Evolutionary conservation across 306 rosid genomes (phyloP).

Genomic region (Vicia faba): DNA sequence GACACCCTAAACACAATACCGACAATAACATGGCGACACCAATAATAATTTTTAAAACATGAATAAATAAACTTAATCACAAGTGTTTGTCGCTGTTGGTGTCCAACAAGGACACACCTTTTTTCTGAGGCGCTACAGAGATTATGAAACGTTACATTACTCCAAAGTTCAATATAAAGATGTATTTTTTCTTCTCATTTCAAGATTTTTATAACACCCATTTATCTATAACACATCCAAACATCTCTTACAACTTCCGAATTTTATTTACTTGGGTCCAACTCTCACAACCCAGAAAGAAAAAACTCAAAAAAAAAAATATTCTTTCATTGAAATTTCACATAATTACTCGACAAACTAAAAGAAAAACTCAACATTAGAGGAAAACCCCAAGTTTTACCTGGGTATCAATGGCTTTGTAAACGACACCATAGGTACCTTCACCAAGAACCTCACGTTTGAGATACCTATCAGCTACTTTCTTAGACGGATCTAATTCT

Average conservation of each 20-base stretch:
- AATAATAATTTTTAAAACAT: too few species aligned
- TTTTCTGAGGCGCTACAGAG: too few species aligned
- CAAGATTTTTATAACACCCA: conserved; percentile 4
- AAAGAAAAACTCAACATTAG: neutral
- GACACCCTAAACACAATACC: too few species aligned
- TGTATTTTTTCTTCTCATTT: conserved; percentile 1
- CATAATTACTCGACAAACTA: neutral
- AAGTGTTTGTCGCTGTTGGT: too few species aligned
- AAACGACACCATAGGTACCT: conserved; percentile 98
- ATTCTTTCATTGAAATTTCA: neutral
- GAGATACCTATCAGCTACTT: conserved; percentile 94
- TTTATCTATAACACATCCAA: conserved; percentile 1
- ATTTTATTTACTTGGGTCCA: neutral
- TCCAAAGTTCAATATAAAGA: conserved; percentile 6
- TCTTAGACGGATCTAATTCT: conserved; percentile 68
- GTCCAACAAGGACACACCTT: too few species aligned
- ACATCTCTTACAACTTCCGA: conserved; percentile 30
- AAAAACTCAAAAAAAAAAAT: neutral
- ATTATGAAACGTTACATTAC: neutral
- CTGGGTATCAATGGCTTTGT: conserved; percentile 96
- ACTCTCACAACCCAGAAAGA: neutral
- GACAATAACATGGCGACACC: too few species aligned
- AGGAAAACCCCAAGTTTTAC: conserved; percentile 35
- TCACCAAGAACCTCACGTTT: conserved; percentile 96
- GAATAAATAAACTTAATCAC: too few species aligned